phyloP scores from a whole-genome alignment of 2,329 filamentous ascomycete genomes.

The Cordyceps farinosa region DNA sequence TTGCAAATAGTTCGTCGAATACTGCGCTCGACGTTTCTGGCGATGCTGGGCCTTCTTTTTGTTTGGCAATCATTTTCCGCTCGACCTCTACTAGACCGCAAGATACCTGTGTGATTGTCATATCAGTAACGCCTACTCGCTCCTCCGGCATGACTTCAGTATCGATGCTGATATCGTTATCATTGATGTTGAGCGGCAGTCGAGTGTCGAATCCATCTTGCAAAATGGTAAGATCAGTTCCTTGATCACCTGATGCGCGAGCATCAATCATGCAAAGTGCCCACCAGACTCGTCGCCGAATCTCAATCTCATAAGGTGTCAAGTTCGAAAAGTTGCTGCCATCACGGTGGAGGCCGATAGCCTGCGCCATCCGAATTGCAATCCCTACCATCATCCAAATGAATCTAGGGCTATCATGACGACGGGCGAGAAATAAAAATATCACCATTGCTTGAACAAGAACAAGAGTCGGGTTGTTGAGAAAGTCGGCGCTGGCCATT shows the following conservation, averaged over 20 bases:
- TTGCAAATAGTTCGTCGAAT: slow-evolving; percentile 43
- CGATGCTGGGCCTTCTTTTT: slow-evolving; percentile 26
- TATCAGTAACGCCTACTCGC: slow-evolving; percentile 52
- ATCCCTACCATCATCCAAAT: slow-evolving; percentile 63
- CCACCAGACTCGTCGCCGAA: slow-evolving; percentile 62
- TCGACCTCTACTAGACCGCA: slow-evolving; percentile 35
- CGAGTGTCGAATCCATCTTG: slow-evolving; percentile 49
- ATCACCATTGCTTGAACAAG: slow-evolving; percentile 60
- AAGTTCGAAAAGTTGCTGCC: slow-evolving; percentile 48
- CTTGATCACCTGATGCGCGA: slow-evolving; percentile 57
- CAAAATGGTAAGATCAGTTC: slow-evolving; percentile 46
- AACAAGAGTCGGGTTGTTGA: slow-evolving; percentile 55
- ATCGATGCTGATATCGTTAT: slow-evolving; percentile 46
- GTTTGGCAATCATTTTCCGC: slow-evolving; percentile 35
- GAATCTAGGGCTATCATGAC: slow-evolving; percentile 49
- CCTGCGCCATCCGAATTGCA: slow-evolving; percentile 53
- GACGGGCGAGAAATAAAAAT: slow-evolving; percentile 52
- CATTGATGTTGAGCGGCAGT: slow-evolving; percentile 56
- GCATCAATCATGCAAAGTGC: slow-evolving; percentile 57
- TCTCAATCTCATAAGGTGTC: slow-evolving; percentile 58
- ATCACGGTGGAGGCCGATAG: slow-evolving; percentile 57
- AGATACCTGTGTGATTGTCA: slow-evolving; percentile 39
- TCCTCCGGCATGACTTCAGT: slow-evolving; percentile 45
- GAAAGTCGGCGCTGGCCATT: slow-evolving; percentile 58
- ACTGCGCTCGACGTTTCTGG: slow-evolving; percentile 41